Evolutionary conservation across 352 stramenopile genomes (phyloP).

Genomic region (Globisporangium okanoganense): DNA sequence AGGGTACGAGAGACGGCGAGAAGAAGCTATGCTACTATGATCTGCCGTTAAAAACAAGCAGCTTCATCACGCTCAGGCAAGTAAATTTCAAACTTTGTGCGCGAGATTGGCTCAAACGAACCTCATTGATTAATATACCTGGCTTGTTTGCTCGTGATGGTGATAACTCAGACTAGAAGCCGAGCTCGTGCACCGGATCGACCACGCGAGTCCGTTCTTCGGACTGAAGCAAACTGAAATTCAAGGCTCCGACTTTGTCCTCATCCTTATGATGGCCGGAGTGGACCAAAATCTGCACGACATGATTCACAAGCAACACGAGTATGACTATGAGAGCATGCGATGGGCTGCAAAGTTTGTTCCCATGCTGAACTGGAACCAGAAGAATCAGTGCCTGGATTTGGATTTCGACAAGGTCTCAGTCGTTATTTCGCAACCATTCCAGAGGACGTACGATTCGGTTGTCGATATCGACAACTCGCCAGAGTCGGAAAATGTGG

Average conservation of each 20-base stretch:
- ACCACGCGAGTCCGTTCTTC: conserved; percentile 40
- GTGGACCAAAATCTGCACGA: conserved; percentile 63
- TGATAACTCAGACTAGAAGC: conserved; percentile 33
- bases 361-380: conserved; percentile 38
- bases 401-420: conserved; percentile 52
- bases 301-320: conserved; percentile 46
- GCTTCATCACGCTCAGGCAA: conserved; percentile 47
- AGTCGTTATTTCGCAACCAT: conserved; percentile 14
- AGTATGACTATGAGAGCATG: conserved; percentile 41
- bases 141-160: neutral
- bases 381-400: conserved; percentile 22
- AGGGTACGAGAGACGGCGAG: conserved; percentile 32
- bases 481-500: neutral
- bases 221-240: conserved; percentile 31
- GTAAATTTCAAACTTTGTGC: conserved; percentile 7
- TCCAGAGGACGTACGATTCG: neutral
- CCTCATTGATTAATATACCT: neutral
- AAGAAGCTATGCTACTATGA: conserved; percentile 69
- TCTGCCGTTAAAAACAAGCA: conserved; percentile 37
- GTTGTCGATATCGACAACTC: conserved; percentile 20
- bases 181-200: conserved; percentile 47
- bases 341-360: conserved; percentile 40
- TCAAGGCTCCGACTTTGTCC: conserved; percentile 36
- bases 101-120: neutral
- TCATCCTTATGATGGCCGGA: conserved; percentile 53